Evolutionary conservation across 768 basidiomycete species (phyloP).

Genomic region (Suillus weaverae): DNA sequence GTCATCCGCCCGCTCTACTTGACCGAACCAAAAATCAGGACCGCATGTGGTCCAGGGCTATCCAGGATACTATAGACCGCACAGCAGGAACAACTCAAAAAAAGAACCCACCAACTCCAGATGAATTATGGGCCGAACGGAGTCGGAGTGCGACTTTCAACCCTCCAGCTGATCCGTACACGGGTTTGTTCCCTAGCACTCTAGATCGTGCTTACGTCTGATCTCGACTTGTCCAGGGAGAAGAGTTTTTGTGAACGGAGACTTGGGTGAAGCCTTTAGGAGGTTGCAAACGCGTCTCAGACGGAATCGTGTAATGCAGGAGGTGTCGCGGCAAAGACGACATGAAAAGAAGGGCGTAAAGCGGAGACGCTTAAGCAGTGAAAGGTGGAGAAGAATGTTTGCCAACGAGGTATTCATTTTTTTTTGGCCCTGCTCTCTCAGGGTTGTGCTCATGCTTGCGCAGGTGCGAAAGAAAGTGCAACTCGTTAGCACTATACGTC

Average conservation of each 20-base stretch:
- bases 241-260: constrained; percentile 47
- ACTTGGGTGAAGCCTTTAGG: constrained; percentile 48
- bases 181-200: constrained; percentile 41
- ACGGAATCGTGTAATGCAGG: constrained; percentile 54
- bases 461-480: constrained; percentile 85
- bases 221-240: constrained; percentile 49
- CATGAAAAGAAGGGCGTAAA: constrained; percentile 86
- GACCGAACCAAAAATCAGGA: not conserved
- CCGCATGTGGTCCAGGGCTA: not conserved
- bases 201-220: not conserved
- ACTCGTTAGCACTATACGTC: constrained; percentile 75
- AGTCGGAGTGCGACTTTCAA: constrained; percentile 22
- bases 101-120: constrained; percentile 26
- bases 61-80: not conserved
- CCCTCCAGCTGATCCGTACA: constrained; percentile 52
- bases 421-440: constrained; percentile 15
- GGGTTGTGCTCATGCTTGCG: constrained; percentile 14
- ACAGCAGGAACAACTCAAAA: constrained; percentile 13
- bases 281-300: constrained; percentile 51
- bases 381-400: constrained; percentile 79
- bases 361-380: constrained; percentile 69
- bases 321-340: constrained; percentile 51
- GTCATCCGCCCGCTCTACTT: not conserved
- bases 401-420: constrained; percentile 63
- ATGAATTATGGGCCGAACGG: constrained; percentile 38